Evolutionary conservation across 805 yeast genomes (phyloP), one percentile per base, ranked within the genome.

Genomic region (Cephaloascus albidus): DNA sequence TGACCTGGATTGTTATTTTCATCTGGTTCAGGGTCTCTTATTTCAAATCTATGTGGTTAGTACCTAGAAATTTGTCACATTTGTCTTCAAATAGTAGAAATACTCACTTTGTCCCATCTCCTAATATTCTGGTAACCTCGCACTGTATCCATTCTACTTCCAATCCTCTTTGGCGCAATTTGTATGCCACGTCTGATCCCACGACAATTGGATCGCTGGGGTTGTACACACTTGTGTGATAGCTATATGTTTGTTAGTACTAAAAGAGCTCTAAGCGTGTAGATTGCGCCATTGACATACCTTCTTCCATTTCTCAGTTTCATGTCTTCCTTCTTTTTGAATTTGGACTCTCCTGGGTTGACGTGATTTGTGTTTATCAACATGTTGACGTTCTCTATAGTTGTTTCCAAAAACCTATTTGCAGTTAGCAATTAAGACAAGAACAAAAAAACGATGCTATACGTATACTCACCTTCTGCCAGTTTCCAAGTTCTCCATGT

Each of bases 21-120:
- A 53, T 93, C 98, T 0, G 98, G 97, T 52, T 93, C 98, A 0
- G 97, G 96, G 57, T 93, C 98, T 49, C 86, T 77, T n/a, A 93
- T 89, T 59, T 93, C 97, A 55, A 81, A 88, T 42, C 76, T 70
- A 4, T 48, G 47, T 40, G 16, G 57, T 55, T 27, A 43, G 49
- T 12, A 53, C 45, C 36, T n/a, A n/a, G n/a, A n/a, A n/a, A n/a
- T n/a, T n/a, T n/a, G n/a, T n/a, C n/a, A n/a, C n/a, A n/a, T n/a
- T n/a, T n/a, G n/a, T n/a, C n/a, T n/a, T n/a, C n/a, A n/a, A n/a
- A n/a, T n/a, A n/a, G n/a, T n/a, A 4, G 23, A 48, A 52, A 46
- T 38, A 50, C 43, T 17, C 44, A 50, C 52, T 54, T 62, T 2
- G 67, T 63, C 1, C 93, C 90, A 47, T 86, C 95, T 1, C 76